Evolutionary conservation across 306 rosid genomes (phyloP).

Genomic region (Rosa lucieae): DNA sequence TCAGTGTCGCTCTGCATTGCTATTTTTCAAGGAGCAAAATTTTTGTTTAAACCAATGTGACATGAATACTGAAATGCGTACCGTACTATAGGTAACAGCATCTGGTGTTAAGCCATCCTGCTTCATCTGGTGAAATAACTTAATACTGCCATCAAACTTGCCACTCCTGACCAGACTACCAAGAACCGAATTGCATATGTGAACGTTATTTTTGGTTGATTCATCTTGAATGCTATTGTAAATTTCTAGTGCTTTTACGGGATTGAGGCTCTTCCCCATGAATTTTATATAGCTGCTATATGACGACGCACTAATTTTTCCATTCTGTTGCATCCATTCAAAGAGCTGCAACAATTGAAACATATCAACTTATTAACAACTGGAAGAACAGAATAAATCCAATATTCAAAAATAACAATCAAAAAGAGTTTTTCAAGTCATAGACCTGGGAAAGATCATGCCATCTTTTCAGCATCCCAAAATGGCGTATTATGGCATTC

Average conservation of each 20-base stretch:
- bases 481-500: conserved; percentile 61
- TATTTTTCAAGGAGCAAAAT: neutral
- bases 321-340: conserved; percentile 83
- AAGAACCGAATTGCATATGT: conserved; percentile 78
- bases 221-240: conserved; percentile 62
- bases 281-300: conserved; percentile 67
- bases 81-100: conserved; percentile 83
- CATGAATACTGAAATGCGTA: conserved; percentile 37
- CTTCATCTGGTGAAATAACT: conserved; percentile 75
- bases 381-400: conserved; percentile 3
- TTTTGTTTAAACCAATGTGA: neutral
- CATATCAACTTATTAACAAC: neutral
- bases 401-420: neutral
- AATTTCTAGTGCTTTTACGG: conserved; percentile 53
- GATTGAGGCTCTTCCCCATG: conserved; percentile 67
- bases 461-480: conserved; percentile 51
- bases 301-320: conserved; percentile 60
- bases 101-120: conserved; percentile 69
- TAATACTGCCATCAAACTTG: conserved; percentile 56
- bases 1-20: neutral
- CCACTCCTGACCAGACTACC: conserved; percentile 63
- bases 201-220: conserved; percentile 47
- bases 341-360: conserved; percentile 60
- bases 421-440: neutral
- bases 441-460: conserved; percentile 68